Evolutionary conservation across 257 asterid genomes (phyloP), one percentile per base, ranked within the genome.

Genomic region (Mentha longifolia): DNA sequence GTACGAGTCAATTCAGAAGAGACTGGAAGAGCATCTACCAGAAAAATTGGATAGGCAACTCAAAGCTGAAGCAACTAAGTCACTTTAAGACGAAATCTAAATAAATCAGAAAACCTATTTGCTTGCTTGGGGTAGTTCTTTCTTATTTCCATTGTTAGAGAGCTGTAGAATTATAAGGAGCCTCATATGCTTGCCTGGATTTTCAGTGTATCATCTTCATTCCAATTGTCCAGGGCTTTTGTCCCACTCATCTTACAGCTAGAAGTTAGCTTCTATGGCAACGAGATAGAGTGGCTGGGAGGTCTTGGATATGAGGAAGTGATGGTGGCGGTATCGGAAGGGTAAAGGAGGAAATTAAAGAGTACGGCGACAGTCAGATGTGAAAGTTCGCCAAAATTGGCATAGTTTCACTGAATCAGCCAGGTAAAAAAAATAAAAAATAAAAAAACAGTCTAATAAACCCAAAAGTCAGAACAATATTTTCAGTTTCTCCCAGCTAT

Each of bases 221-320:
- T 55, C 16, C 60, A 9, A 47, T 47, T 8, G 12, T 28, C 14
- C 10, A 12, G 22, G 13, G 12, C n/a, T n/a, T 35, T 35, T 16
- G 15, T 59, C 7, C n/a, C 25, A 33, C 30, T 7, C 4, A 33
- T 60, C 46, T 35, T 33, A 60, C 28, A 60, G 65, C 46, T 33
- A 22, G 9, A 22, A 22, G 37, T 56, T 25, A 60, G 47, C n/a
- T 35, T 60, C 25, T 33, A 1, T 15, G n/a, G 46, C 25, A 39
- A n/a, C n/a, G 30, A 33, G 47, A 60, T 60, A 35, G 28, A 60
- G 49, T 35, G 16, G 66, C 35, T 35, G 66, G 30, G 66, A 60
- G n/a, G 66, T 35, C 30, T n/a, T 10, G 7, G n/a, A 9, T 33
- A 56, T 12, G 61, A 56, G 61, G 39, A 35, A 33, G n/a, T 33